Evolutionary conservation across 148 eudicot genomes (phyloP).

Genomic region (Gaultheria prostrata): DNA sequence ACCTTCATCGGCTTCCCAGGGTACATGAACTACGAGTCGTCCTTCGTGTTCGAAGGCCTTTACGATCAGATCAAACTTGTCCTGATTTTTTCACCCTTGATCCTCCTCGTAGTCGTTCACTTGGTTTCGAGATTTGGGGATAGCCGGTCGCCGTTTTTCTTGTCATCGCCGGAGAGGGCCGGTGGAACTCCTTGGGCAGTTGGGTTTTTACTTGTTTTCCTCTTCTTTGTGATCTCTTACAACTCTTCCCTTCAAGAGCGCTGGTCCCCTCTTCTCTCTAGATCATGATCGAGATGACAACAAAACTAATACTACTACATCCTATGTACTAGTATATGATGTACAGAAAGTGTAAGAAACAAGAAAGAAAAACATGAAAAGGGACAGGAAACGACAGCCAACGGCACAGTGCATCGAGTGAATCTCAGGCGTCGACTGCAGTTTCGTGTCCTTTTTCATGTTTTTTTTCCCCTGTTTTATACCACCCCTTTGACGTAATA

Average conservation of each 20-base stretch:
- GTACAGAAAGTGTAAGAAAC: no score
- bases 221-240: constrained; percentile 57
- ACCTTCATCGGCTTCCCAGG: constrained; percentile 53
- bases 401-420: no score
- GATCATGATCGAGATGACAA: constrained; percentile 13
- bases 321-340: neutral
- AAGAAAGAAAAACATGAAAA: no score
- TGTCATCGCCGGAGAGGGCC: constrained; percentile 48
- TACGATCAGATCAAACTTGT: constrained; percentile 48
- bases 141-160: constrained; percentile 14
- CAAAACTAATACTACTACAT: neutral
- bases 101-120: constrained; percentile 43
- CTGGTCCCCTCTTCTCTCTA: constrained; percentile 48
- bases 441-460: no score
- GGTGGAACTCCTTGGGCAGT: constrained; percentile 69
- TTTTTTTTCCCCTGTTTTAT: no score
- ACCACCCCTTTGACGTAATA: no score
- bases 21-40: constrained; percentile 48
- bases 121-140: constrained; percentile 34
- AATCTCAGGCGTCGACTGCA: no score
- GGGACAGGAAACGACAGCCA: no score
- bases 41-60: constrained; percentile 29
- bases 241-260: constrained; percentile 47
- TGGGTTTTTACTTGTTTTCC: constrained; percentile 49
- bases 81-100: constrained; percentile 48